A percentile compares a stretch with the other conserved stretches of the same genome.
These are phyloP conservation scores for Psilocybe mexicana DNA, from an alignment of 1,284 basidiomycete species.

Conservation along the genomic window DNA sequence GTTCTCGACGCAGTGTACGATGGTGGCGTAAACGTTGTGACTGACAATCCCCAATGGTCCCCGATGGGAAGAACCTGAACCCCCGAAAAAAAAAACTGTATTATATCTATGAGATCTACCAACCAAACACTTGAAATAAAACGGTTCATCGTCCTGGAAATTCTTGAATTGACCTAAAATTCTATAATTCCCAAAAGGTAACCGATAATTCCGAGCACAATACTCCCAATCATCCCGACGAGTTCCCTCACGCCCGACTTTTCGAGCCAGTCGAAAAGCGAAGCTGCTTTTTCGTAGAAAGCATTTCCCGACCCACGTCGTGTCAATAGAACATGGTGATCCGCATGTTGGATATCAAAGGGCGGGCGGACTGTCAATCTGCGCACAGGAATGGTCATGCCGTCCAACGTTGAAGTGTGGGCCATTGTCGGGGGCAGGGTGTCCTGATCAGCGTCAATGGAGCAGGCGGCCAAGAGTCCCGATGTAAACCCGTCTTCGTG, in stretches of 20 bases:
- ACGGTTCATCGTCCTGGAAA: not conserved
- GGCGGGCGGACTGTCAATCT: conserved; percentile 26
- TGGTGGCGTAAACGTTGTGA: conserved; percentile 58
- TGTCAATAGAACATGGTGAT: conserved; percentile 25
- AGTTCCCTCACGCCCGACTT: conserved; percentile 23
- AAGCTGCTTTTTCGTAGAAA: conserved; percentile 21
- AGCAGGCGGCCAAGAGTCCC: conserved; percentile 41
- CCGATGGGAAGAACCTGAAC: conserved; percentile 26
- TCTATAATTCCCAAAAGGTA: conserved; percentile 15
- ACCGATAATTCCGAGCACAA: conserved; percentile 14
- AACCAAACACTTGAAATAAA: not conserved
- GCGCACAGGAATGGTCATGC: conserved; percentile 20
- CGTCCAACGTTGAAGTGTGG: conserved; percentile 9
- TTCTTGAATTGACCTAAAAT: conserved; percentile 1
- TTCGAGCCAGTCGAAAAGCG: conserved; percentile 35
- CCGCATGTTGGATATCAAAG: conserved; percentile 28
- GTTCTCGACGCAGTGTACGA: conserved; percentile 59
- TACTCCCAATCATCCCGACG: conserved; percentile 19
- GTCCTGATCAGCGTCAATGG: conserved; percentile 24
- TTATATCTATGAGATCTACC: not conserved
- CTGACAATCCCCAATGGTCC: conserved; percentile 65
- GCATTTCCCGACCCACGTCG: conserved; percentile 19
- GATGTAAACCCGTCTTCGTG: conserved; percentile 84
- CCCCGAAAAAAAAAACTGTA: not conserved
- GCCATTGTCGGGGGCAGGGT: conserved; percentile 13